These are phyloP conservation scores for Penicillium sp. DNA, from an alignment of 2,329 filamentous ascomycete genomes.

Conservation along the genomic window DNA sequence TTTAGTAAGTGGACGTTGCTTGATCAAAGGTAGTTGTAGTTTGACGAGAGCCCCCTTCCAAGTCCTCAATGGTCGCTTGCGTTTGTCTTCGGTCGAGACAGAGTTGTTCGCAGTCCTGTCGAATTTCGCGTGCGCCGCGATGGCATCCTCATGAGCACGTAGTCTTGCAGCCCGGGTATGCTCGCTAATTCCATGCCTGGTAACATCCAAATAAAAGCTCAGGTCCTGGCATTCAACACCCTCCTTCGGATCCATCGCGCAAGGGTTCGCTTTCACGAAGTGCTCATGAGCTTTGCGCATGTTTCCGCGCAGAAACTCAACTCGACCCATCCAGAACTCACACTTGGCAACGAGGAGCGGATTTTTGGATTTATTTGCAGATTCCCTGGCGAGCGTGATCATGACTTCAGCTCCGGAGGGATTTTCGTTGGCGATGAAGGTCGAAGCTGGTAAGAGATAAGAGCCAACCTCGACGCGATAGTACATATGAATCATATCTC, in stretches of 20 bases:
- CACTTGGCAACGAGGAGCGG: constrained; percentile 18
- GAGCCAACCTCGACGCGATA: not conserved
- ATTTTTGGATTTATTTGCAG: constrained; percentile 8
- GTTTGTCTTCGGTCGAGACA: not conserved
- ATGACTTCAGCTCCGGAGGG: constrained; percentile 9
- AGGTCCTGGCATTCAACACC: constrained; percentile 21
- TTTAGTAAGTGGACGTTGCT: not conserved
- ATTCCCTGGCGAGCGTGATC: constrained; percentile 5
- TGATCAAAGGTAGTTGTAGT: not conserved
- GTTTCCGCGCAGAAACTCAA: constrained; percentile 21
- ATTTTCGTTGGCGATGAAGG: not conserved
- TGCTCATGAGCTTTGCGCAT: constrained; percentile 15
- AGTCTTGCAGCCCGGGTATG: not conserved
- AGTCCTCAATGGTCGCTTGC: not conserved
- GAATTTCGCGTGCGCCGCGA: not conserved
- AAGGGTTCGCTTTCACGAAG: constrained; percentile 21
- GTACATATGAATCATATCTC: not conserved
- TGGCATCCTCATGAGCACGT: not conserved
- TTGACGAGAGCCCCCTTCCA: not conserved
- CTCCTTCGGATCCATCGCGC: constrained; percentile 13
- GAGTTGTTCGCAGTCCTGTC: not conserved
- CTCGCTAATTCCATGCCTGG: constrained; percentile 4
- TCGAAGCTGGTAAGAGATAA: not conserved
- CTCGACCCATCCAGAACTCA: constrained; percentile 30
- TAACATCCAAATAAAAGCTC: constrained; percentile 8